These are phyloP conservation scores for Exophiala spinifera DNA, from an alignment of 2,329 filamentous ascomycete species.

Conservation along the genomic window DNA sequence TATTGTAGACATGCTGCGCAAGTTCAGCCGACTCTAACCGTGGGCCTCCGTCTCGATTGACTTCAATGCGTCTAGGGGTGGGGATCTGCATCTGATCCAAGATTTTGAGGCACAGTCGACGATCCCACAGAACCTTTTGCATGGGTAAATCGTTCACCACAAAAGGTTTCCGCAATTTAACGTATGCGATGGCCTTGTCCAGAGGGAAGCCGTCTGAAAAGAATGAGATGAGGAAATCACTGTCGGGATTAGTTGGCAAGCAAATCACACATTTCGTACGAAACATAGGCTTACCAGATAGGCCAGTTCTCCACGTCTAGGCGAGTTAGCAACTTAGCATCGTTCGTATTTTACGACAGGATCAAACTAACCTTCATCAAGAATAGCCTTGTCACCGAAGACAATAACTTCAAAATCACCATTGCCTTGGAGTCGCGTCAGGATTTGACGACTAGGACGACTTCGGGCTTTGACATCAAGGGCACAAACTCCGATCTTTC, in stretches of 20 bases:
- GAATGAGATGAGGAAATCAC: constrained; percentile 93
- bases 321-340: constrained; percentile 9
- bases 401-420: constrained; percentile 95
- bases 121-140: constrained; percentile 96
- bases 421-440: constrained; percentile 86
- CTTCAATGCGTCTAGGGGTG: constrained; percentile 82
- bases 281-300: constrained; percentile 60
- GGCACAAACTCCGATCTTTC: constrained; percentile 86
- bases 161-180: constrained; percentile 87
- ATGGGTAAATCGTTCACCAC: constrained; percentile 97
- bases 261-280: not conserved
- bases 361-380: constrained; percentile 69
- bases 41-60: constrained; percentile 90
- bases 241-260: constrained; percentile 4
- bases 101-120: constrained; percentile 81
- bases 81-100: constrained; percentile 86
- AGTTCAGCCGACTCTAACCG: constrained; percentile 73
- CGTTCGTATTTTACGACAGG: constrained; percentile 1
- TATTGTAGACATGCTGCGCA: constrained; percentile 72
- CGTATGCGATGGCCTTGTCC: constrained; percentile 95
- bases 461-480: constrained; percentile 93
- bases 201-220: constrained; percentile 97
- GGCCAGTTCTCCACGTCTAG: constrained; percentile 90
- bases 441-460: constrained; percentile 93
- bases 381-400: constrained; percentile 97